These are phyloP conservation scores for Xylariaceae sp. DNA, from an alignment of 2,329 filamentous ascomycete species.

Conservation along the genomic window DNA sequence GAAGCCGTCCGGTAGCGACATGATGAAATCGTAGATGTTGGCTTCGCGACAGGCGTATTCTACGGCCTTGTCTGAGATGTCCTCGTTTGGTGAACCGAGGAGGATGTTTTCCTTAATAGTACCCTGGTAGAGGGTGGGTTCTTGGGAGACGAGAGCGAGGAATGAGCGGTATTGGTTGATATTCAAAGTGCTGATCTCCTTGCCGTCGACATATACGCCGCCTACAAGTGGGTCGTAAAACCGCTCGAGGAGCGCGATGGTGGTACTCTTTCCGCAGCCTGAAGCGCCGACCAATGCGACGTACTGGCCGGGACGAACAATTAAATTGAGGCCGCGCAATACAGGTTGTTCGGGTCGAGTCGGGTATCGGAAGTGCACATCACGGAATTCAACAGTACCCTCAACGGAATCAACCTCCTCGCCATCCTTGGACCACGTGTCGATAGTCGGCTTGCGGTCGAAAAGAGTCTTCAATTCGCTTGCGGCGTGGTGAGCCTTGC, in stretches of 20 bases:
- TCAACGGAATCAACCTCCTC: slow-evolving; percentile 60
- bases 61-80: slow-evolving; percentile 68
- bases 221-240: slow-evolving; percentile 90
- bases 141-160: slow-evolving; percentile 86
- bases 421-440: slow-evolving; percentile 73
- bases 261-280: slow-evolving; percentile 91
- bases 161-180: slow-evolving; percentile 80
- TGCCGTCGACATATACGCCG: slow-evolving; percentile 75
- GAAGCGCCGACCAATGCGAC: slow-evolving; percentile 89
- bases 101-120: slow-evolving; percentile 88
- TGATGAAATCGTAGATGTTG: slow-evolving; percentile 90
- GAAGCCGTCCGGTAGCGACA: slow-evolving; percentile 81
- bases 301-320: slow-evolving; percentile 73
- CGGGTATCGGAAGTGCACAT: slow-evolving; percentile 92
- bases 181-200: slow-evolving; percentile 76
- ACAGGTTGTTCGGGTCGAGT: slow-evolving; percentile 90
- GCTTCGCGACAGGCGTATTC: slow-evolving; percentile 80
- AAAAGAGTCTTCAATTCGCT: slow-evolving; percentile 77
- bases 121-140: slow-evolving; percentile 91
- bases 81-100: slow-evolving; percentile 64
- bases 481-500: slow-evolving; percentile 84
- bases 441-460: slow-evolving; percentile 76
- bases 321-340: slow-evolving; percentile 74
- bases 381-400: slow-evolving; percentile 80
- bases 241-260: slow-evolving; percentile 84